Evolutionary conservation across 140 eudicot genomes (phyloP), one percentile per base, ranked within the genome.

Genomic region (Anethum foeniculum): DNA sequence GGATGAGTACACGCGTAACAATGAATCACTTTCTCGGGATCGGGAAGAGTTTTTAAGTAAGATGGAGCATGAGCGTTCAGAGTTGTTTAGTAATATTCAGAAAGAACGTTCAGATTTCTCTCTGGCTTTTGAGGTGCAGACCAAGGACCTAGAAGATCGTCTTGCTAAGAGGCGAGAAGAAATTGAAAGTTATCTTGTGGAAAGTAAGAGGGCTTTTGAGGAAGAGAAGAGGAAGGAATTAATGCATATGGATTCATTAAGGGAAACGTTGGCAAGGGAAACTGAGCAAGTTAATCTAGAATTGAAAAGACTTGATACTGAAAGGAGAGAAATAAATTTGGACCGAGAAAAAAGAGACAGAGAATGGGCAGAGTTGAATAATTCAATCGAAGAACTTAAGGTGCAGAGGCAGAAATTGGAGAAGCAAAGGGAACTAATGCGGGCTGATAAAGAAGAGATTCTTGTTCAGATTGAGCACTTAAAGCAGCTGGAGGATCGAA

Each of bases 121-220:
- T 80, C 76, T 64, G 10, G 99, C 93, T 77, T 80, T 92, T 27
- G 97, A 92, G 81, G 71, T 91, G 85, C 96, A 90, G 86, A 90
- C 84, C 68, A 88, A 83, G 83, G 99, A 90, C 85, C 78, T 90
- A 48, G 97, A 95, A 79, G 85, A 91, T 77, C 75, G 90, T 69
- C 73, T 91, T 32, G 93, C 87, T 21, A 95, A 91, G 85, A 89
- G 95, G 73, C 99, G 93, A 49, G 99, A 92, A 82, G 99, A 95
- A 68, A 88, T 95, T 34, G 99, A 95, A 86, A 86, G 80, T 75
- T 82, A 89, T 81, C 83, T 92, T 4, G 49, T 21, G 27, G 99
- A 92, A 75, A 91, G 80, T 81, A 92, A 88, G 85, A 87, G 51
- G 72, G 87, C 86, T 19, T 87, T 90, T 44, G 97, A 92, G 86